phyloP scores from a whole-genome alignment of 192 early-diverging fungal genomes.

The Coemansia sp. region DNA sequence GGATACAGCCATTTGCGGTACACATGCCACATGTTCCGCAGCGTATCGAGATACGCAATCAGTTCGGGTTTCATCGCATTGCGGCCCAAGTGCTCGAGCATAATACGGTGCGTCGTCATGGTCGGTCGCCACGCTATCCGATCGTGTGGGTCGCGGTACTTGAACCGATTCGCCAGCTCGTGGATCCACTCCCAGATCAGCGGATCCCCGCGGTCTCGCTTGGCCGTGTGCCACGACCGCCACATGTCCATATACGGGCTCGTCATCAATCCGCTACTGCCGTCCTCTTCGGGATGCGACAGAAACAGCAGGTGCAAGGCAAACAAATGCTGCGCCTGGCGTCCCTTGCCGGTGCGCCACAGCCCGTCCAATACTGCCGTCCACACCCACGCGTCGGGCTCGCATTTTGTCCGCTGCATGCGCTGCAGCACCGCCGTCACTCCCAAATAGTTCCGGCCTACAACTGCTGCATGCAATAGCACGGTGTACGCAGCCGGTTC shows the following conservation, averaged over 20 bases:
- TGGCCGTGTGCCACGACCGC: no score
- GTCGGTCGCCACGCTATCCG: conserved; percentile 37
- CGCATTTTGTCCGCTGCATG: conserved; percentile 13
- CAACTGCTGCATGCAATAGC: conserved; percentile 10
- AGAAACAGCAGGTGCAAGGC: conserved; percentile 36
- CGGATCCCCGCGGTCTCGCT: not conserved
- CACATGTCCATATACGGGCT: no score
- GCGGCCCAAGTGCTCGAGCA: conserved; percentile 19
- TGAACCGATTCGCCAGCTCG: conserved; percentile 10
- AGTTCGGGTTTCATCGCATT: not conserved
- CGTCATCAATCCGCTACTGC: no score
- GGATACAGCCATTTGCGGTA: conserved; percentile 25
- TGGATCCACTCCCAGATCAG: conserved; percentile 16
- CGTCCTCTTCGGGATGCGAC: not conserved
- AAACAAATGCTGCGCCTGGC: conserved; percentile 26
- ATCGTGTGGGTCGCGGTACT: conserved; percentile 1
- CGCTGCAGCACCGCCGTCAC: conserved; percentile 3
- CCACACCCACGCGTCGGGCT: conserved; percentile 30
- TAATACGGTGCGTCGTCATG: conserved; percentile 29
- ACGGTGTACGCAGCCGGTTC: conserved; percentile 26
- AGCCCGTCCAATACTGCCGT: conserved; percentile 29
- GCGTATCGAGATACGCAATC: conserved; percentile 6
- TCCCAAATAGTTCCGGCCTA: conserved; percentile 3
- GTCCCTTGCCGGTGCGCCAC: conserved; percentile 12
- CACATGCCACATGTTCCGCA: conserved; percentile 21